Evolutionary conservation across 2,329 filamentous ascomycete genomes (phyloP).

Genomic region (Aspergillus ochraceoroseus): DNA sequence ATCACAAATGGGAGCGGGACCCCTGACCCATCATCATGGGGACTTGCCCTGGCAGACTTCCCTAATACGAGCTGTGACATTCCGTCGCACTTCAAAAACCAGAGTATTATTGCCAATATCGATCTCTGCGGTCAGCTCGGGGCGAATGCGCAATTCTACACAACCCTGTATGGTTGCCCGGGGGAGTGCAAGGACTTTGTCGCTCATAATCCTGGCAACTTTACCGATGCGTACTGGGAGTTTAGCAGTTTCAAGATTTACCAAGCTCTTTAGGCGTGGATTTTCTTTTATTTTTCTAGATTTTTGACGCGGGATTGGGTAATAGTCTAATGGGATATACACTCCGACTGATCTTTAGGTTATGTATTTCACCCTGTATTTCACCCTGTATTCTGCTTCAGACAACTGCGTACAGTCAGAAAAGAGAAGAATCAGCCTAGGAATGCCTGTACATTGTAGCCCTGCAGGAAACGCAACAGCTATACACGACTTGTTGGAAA

Average conservation of each 20-base stretch:
- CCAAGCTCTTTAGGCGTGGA: too few species aligned
- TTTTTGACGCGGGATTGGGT: too few species aligned
- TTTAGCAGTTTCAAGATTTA: slow-evolving; percentile 60
- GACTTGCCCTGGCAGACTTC: slow-evolving; percentile 59
- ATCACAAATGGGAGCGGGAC: slow-evolving; percentile 43
- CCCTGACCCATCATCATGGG: slow-evolving; percentile 61
- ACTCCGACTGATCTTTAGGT: too few species aligned
- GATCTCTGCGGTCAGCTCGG: slow-evolving; percentile 59
- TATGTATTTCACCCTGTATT: too few species aligned
- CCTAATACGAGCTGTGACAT: slow-evolving; percentile 60
- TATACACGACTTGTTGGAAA: too few species aligned
- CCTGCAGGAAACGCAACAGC: too few species aligned
- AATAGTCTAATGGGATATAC: too few species aligned
- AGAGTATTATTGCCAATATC: slow-evolving; percentile 63
- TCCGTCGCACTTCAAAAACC: slow-evolving; percentile 56
- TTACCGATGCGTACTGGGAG: slow-evolving; percentile 60
- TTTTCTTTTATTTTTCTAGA: too few species aligned
- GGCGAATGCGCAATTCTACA: slow-evolving; percentile 33
- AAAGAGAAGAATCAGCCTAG: too few species aligned
- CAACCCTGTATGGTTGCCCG: slow-evolving; percentile 40
- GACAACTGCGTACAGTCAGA: too few species aligned
- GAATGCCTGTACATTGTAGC: too few species aligned
- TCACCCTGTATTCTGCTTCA: too few species aligned
- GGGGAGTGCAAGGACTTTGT: slow-evolving; percentile 56
- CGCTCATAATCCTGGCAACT: slow-evolving; percentile 53